These are phyloP conservation scores for Colletotrichum musicola DNA, from an alignment of 2,329 filamentous ascomycete genomes.

Conservation along the genomic window DNA sequence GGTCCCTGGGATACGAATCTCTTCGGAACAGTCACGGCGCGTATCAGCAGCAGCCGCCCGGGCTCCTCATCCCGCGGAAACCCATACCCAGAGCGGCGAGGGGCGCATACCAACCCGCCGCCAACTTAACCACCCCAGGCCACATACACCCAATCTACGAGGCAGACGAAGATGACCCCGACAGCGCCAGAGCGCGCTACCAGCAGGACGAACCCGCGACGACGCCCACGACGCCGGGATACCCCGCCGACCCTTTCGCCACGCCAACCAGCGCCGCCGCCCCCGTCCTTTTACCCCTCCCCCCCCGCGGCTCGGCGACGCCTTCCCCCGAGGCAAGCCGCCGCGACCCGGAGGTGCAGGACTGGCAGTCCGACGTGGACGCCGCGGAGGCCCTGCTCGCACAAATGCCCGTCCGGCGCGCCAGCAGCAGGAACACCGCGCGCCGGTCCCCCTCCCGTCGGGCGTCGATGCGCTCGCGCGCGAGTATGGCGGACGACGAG, in stretches of 20 bases:
- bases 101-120: conserved; percentile 40
- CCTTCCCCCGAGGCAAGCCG: conserved; percentile 56
- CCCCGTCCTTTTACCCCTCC: conserved; percentile 46
- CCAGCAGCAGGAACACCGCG: conserved; percentile 45
- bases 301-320: conserved; percentile 51
- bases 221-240: conserved; percentile 52
- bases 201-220: conserved; percentile 41
- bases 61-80: conserved; percentile 49
- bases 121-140: conserved; percentile 45
- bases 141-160: conserved; percentile 71
- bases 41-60: conserved; percentile 38
- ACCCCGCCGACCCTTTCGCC: conserved; percentile 62
- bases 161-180: conserved; percentile 66
- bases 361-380: conserved; percentile 70
- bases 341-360: conserved; percentile 66
- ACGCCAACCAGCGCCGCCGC: conserved; percentile 52
- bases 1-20: conserved; percentile 64
- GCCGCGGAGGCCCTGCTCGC: conserved; percentile 65
- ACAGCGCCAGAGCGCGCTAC: conserved; percentile 38
- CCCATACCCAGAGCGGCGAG: conserved; percentile 44
- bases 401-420: conserved; percentile 53
- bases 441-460: conserved; percentile 53
- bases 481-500: conserved; percentile 56
- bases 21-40: conserved; percentile 50
- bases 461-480: conserved; percentile 51